phyloP scores from a whole-genome alignment of 2,329 filamentous ascomycete species.

The Xylariaceae sp. region DNA sequence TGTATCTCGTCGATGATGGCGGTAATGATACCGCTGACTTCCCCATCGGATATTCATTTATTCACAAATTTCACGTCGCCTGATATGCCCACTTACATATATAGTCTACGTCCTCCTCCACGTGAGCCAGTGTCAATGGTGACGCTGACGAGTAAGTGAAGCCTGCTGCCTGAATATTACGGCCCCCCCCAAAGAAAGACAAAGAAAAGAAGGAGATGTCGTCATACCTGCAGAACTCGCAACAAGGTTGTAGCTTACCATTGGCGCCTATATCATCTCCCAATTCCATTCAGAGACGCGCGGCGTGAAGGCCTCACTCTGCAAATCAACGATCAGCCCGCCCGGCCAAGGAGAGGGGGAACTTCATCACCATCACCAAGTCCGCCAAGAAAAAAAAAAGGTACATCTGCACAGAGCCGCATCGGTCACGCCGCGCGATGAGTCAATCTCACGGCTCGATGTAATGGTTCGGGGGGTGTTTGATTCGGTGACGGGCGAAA shows the following conservation, averaged over 20 bases:
- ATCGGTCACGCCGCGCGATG: slow-evolving; percentile 13
- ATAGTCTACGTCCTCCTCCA: slow-evolving; percentile 27
- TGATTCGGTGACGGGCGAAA: background rate
- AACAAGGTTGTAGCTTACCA: slow-evolving; percentile 32
- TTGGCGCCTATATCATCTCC: slow-evolving; percentile 27
- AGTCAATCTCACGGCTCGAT: slow-evolving; percentile 4
- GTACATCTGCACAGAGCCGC: slow-evolving; percentile 3
- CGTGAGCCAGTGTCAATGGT: slow-evolving; percentile 23
- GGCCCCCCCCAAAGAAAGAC: too few relatives aligned
- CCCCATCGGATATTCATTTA: slow-evolving; percentile 30
- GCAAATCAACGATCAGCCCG: slow-evolving; percentile 29
- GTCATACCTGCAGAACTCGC: slow-evolving; percentile 29
- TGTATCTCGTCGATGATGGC: slow-evolving; percentile 26
- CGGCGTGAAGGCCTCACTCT: slow-evolving; percentile 16
- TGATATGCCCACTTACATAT: slow-evolving; percentile 26
- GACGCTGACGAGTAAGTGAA: too few relatives aligned
- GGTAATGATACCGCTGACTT: slow-evolving; percentile 33
- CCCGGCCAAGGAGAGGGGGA: slow-evolving; percentile 16
- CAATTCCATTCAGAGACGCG: slow-evolving; percentile 27
- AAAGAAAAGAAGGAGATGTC: slow-evolving; percentile 1
- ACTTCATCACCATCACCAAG: slow-evolving; percentile 14
- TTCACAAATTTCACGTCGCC: slow-evolving; percentile 21
- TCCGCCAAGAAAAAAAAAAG: background rate
- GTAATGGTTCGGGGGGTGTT: background rate
- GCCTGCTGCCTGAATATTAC: too few relatives aligned